A percentile compares a stretch with the other conserved stretches of the same genome.
phyloP scores from a whole-genome alignment of 2,329 filamentous ascomycete species.

The Diplodia intermedia region DNA sequence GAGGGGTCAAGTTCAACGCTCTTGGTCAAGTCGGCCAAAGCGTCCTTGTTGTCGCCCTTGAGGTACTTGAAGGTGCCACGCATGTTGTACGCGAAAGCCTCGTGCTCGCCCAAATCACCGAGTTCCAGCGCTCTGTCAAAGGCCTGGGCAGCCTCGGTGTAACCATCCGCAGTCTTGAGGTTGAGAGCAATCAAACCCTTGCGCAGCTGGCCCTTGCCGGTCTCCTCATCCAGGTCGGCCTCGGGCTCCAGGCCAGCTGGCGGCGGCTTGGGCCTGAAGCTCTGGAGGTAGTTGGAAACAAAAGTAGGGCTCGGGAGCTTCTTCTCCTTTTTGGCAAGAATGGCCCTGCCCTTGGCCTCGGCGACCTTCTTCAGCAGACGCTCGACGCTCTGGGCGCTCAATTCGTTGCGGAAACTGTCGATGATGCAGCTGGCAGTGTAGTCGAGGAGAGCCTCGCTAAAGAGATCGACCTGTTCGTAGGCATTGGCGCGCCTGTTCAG shows the following conservation, averaged over 20 bases:
- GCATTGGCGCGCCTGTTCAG: constrained; percentile 95
- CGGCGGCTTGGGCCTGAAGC: constrained; percentile 84
- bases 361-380: constrained; percentile 95
- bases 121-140: constrained; percentile 90
- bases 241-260: constrained; percentile 83
- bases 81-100: constrained; percentile 95
- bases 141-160: constrained; percentile 82
- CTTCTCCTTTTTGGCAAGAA: constrained; percentile 79
- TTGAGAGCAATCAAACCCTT: constrained; percentile 80
- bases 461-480: constrained; percentile 90
- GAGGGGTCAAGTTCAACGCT: constrained; percentile 87
- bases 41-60: constrained; percentile 82
- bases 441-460: constrained; percentile 93
- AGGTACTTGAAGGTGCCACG: constrained; percentile 95
- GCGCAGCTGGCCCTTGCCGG: constrained; percentile 84
- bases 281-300: constrained; percentile 98
- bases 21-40: constrained; percentile 85
- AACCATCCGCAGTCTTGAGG: constrained; percentile 88
- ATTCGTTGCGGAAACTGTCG: constrained; percentile 92
- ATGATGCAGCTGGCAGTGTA: constrained; percentile 99
- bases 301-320: constrained; percentile 95
- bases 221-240: constrained; percentile 76
- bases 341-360: constrained; percentile 89
- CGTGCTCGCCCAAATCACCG: constrained; percentile 78
- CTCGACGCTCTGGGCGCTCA: constrained; percentile 88